Evolutionary conservation across 1,284 basidiomycete species (phyloP), one percentile per base, ranked within the genome.

Genomic region (Sporisorium iseilematis-ciliati): DNA sequence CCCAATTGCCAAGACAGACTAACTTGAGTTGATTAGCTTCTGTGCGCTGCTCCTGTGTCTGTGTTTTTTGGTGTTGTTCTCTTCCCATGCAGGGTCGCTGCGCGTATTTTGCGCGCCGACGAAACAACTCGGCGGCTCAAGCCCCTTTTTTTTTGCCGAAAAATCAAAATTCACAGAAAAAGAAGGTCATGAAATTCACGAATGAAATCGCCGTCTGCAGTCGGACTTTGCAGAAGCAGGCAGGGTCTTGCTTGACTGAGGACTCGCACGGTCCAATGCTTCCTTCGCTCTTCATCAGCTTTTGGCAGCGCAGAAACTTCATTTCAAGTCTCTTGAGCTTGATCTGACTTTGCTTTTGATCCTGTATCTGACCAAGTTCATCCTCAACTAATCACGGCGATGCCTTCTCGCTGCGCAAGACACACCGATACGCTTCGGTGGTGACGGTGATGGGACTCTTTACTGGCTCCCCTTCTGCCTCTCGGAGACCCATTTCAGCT

Each of bases 401-500:
- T 56, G 57, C 20, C 25, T 23, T n/a, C 18, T 20, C 23, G 18
- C 20, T 7, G 46, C 33, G 26, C 18, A 20, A 23, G 42, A 45
- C 48, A 23, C n/a, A 16, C 46, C 52, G 45, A 26, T 7, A 20
- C 1, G 29, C 23, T 21, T 53, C 50, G 46, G 35, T 55, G 59
- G 33, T 58, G n/a, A n/a, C n/a, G 51, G 43, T 26, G n/a, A 70
- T 70, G 67, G 67, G 67, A 7, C 62, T 70, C 29, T 70, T 70
- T 14, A 70, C 67, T 7, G 43, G 45, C 26, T 35, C 61, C 11
- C 7, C 61, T 42, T 43, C 40, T 12, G 20, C 57, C 20, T 33
- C 67, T 14, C 54, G 26, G 23, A 52, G 62, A 50, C 53, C 54
- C 29, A 26, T 12, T 25, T 52, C 45, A 54, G 57, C 58, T 38